Base-by-base conservation (phyloP, 2,329 filamentous ascomycete species). In the Epichloe gansuensis region DNA sequence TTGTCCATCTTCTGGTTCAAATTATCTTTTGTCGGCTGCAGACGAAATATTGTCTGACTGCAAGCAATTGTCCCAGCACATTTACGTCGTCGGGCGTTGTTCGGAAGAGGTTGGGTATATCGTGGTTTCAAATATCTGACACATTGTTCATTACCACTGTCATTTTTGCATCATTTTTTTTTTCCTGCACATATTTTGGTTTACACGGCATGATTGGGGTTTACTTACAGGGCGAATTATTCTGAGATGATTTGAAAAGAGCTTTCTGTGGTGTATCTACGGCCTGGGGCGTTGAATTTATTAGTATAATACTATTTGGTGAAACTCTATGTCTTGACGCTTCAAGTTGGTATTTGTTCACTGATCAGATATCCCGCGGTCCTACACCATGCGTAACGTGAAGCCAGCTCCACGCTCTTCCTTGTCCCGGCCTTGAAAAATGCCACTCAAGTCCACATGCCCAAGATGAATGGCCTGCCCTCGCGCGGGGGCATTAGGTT, bases 401-500 rank as follows among this genome's bases (percentile, higher is more conserved):
- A 81, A 86, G 8, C 82, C 80, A 36, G 79, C 84, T 3, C 83
- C 82, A 49, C 72, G 73, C 63, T 83, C 81, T 62, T 84, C 82
- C 57, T 73, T 77, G 50, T 83, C 77, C 36, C 82, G 74, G 2
- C 80, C 78, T 11, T 80, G 77, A 65, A 89, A 88, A 40, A 89
- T 83, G 56, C 82, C 78, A 51, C 78, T 82, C 60, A 89, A 82
- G 66, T 89, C 85, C 11, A 77, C 71, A 2, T 73, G 70, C 0
- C 75, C 74, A 3, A 81, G 59, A 4, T 74, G 71, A 0, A 76
- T 73, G 2, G 80, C 80, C 53, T 85, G 81, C 0, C 89, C 90
- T 35, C 91, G 75, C 40, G 78, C 80, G 0, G 93, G 93, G 6
- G 93, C 93, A 66, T 89, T 84, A 1, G 93, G 93, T 54, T 82